phyloP scores from a whole-genome alignment of 2,329 filamentous ascomycete species.

The Fusarium transvaalense region DNA sequence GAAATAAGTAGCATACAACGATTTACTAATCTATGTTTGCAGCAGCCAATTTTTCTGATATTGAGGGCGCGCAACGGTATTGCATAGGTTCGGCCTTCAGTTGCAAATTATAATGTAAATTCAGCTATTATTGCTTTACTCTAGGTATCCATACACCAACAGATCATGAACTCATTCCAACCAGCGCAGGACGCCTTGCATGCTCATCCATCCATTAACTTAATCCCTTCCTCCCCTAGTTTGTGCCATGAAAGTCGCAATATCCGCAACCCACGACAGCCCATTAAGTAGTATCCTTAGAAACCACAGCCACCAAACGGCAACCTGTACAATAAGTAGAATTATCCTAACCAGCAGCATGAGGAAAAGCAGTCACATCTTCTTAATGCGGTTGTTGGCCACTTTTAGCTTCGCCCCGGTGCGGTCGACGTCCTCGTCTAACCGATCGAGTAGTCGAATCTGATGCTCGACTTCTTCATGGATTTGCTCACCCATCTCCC shows the following conservation, averaged over 20 bases:
- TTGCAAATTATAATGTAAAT: background rate
- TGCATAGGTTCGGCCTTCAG: constrained; percentile 16
- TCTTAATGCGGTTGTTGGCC: constrained; percentile 78
- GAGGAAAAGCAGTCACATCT: constrained; percentile 64
- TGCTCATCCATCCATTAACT: constrained; percentile 20
- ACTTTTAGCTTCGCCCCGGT: constrained; percentile 77
- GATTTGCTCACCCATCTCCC: constrained; percentile 82
- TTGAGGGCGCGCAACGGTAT: constrained; percentile 10
- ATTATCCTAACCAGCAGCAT: constrained; percentile 46
- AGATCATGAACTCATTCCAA: constrained; percentile 21
- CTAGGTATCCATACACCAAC: background rate
- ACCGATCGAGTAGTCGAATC: constrained; percentile 74
- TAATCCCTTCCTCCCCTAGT: constrained; percentile 18
- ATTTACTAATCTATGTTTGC: too few relatives aligned
- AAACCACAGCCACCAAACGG: constrained; percentile 52
- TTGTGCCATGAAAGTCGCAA: constrained; percentile 47
- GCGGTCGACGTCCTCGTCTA: constrained; percentile 75
- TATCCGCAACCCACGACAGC: constrained; percentile 49
- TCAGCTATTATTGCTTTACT: constrained; percentile 12
- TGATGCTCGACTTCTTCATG: constrained; percentile 79
- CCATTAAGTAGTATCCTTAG: constrained; percentile 37
- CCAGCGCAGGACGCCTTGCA: constrained; percentile 38
- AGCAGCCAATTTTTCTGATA: too few relatives aligned
- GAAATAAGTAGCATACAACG: too few relatives aligned
- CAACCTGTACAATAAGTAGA: constrained; percentile 47